Conservation (phyloP, 2,329 filamentous ascomycete genomes). For the Talaromyces sp. region DNA sequence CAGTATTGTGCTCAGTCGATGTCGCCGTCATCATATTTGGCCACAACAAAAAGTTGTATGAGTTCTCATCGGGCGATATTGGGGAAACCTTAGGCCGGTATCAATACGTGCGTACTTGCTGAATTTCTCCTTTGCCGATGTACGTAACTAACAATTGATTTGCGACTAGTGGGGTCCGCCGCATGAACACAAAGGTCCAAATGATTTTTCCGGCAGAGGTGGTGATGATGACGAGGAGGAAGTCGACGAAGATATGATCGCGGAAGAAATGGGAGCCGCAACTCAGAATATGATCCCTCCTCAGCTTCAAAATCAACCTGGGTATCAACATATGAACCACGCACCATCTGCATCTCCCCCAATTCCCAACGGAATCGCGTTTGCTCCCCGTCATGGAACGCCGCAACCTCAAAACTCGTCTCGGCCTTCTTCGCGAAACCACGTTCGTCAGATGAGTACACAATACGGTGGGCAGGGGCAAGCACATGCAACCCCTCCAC, state of each 20-base stretch:
- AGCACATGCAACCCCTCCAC: conserved; percentile 54
- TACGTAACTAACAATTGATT: conserved; percentile 19
- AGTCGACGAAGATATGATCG: conserved; percentile 63
- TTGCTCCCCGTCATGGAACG: conserved; percentile 70
- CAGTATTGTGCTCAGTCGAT: conserved; percentile 95
- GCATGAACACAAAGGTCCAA: conserved; percentile 93
- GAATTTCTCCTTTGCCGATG: conserved; percentile 7
- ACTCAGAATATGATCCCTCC: conserved; percentile 62
- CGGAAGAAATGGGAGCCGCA: conserved; percentile 59
- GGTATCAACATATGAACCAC: conserved; percentile 78
- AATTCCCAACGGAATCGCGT: conserved; percentile 71
- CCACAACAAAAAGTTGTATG: conserved; percentile 97
- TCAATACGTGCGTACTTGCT: conserved; percentile 69
- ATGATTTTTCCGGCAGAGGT: conserved; percentile 79
- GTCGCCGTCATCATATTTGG: conserved; percentile 98
- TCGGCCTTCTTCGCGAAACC: conserved; percentile 74
- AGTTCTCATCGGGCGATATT: conserved; percentile 94
- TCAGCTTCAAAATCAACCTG: conserved; percentile 61
- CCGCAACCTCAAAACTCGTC: conserved; percentile 75
- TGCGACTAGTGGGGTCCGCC: conserved; percentile 73
- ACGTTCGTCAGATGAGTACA: conserved; percentile 70
- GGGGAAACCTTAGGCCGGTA: conserved; percentile 83
- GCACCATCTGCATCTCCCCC: conserved; percentile 87
- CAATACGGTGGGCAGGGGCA: conserved; percentile 61
- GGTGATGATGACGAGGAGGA: conserved; percentile 79